Conservation (phyloP, 768 basidiomycete genomes). For the Termitomyces sp. region DNA sequence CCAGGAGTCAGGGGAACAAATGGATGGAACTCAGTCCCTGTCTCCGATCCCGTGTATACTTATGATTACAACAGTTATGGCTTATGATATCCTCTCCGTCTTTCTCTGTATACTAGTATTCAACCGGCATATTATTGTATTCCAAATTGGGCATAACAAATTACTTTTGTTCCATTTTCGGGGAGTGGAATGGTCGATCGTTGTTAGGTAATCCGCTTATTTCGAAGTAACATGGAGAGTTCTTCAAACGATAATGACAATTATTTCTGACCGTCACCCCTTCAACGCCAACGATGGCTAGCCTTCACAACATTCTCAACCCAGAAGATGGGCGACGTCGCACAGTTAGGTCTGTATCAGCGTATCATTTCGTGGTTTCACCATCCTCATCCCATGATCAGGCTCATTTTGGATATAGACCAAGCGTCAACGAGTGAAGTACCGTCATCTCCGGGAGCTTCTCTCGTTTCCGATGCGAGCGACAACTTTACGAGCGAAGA, state of each 20-base stretch:
- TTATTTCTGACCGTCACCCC: constrained; percentile 25
- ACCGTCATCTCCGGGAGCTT: constrained; percentile 28
- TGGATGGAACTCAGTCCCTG: constrained; percentile 16
- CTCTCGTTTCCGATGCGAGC: constrained; percentile 32
- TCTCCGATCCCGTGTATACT: constrained; percentile 15
- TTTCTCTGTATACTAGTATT: constrained; percentile 1
- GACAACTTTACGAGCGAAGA: constrained; percentile 28
- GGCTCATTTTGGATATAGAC: constrained; percentile 27
- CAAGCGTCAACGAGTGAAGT: constrained; percentile 29
- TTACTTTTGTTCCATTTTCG: constrained; percentile 14
- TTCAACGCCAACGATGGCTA: constrained; percentile 43
- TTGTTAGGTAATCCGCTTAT: constrained; percentile 22
- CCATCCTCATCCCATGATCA: constrained; percentile 18
- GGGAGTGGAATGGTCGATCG: constrained; percentile 18
- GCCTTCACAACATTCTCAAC: constrained; percentile 55
- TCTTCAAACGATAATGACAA: constrained; percentile 22
- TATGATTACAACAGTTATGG: constrained; percentile 21
- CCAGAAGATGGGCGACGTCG: constrained; percentile 42
- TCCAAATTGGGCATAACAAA: constrained; percentile 11
- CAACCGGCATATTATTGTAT: constrained; percentile 8
- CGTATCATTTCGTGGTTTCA: constrained; percentile 14
- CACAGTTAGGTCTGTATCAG: constrained; percentile 39
- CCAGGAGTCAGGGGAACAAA: constrained; percentile 1
- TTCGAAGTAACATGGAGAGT: neutral
- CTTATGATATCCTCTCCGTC: constrained; percentile 12